Conservation (phyloP, 1,284 basidiomycete genomes). For the Stereum hirsutum region DNA sequence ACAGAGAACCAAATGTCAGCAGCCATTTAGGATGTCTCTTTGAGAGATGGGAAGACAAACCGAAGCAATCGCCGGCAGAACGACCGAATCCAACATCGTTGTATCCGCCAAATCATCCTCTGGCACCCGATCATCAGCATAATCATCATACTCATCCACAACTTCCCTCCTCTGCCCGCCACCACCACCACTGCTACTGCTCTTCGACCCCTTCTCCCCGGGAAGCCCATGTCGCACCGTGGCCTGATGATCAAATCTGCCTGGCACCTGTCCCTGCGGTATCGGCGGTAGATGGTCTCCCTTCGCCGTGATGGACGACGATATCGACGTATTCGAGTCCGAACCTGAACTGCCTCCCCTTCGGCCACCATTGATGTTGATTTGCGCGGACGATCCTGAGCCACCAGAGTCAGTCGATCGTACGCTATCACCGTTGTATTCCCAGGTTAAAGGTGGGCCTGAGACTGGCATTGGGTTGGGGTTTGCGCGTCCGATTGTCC, state of each 20-base stretch:
- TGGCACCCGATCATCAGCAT: constrained; percentile 41
- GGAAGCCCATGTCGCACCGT: constrained; percentile 44
- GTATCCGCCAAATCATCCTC: constrained; percentile 73
- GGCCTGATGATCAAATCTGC: constrained; percentile 46
- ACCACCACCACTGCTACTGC: constrained; percentile 1
- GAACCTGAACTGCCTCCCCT: constrained; percentile 9
- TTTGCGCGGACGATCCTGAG: constrained; percentile 26
- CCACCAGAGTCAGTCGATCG: constrained; percentile 24
- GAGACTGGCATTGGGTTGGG: constrained; percentile 43
- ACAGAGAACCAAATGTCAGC: background rate
- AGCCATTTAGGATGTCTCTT: background rate
- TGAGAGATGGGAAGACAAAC: constrained; percentile 37
- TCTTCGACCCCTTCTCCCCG: constrained; percentile 23
- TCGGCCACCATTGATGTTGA: constrained; percentile 11
- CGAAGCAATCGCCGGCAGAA: constrained; percentile 86
- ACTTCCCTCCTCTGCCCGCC: constrained; percentile 26
- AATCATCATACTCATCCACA: constrained; percentile 59
- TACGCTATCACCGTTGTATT: constrained; percentile 55
- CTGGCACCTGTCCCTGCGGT: constrained; percentile 33
- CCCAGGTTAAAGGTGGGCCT: constrained; percentile 67
- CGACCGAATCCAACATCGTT: constrained; percentile 90
- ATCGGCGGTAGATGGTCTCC: constrained; percentile 48
- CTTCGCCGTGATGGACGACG: constrained; percentile 39
- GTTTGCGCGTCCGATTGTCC: constrained; percentile 54
- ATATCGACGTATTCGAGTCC: constrained; percentile 14